Percentiles rank a stretch among this genome's conserved stretches.
phyloP scores from a whole-genome alignment of 78 protist genomes.

The Isochrysis galbana region DNA sequence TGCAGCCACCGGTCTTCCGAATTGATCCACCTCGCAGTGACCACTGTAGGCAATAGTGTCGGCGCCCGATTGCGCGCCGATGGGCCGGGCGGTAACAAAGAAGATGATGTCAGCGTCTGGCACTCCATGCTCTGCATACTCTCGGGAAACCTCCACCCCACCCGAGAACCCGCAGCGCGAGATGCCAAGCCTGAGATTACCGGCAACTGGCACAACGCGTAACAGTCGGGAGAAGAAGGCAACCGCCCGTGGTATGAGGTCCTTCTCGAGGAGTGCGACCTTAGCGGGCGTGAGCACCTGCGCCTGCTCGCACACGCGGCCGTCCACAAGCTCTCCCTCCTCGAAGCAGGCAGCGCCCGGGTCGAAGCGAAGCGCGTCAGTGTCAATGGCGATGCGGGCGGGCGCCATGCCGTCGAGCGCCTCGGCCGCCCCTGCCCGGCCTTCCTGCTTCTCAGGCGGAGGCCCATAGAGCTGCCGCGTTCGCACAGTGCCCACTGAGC shows the following conservation, averaged over 20 bases:
- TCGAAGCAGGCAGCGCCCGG: neutral
- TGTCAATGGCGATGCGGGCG: neutral
- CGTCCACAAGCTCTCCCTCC: neutral
- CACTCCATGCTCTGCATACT: neutral
- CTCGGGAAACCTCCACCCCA: neutral
- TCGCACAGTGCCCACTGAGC: neutral
- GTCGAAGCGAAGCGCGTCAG: neutral
- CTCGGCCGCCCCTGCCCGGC: neutral
- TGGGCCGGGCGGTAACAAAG: slow-evolving; percentile 7
- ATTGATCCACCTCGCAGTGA: neutral
- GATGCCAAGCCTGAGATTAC: neutral
- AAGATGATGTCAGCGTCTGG: neutral
- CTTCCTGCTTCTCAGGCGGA: neutral
- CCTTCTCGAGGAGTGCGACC: neutral
- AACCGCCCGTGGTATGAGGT: neutral
- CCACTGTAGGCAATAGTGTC: slow-evolving; percentile 2
- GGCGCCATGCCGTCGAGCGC: neutral
- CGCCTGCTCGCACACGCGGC: neutral
- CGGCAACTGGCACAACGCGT: neutral
- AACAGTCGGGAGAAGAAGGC: neutral
- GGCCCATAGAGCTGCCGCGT: neutral
- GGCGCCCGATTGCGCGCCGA: neutral
- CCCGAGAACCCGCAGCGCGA: neutral
- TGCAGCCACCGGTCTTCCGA: neutral
- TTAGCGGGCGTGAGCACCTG: neutral